Conservation (phyloP, 768 basidiomycete species). For the Boletus rex-veris region DNA sequence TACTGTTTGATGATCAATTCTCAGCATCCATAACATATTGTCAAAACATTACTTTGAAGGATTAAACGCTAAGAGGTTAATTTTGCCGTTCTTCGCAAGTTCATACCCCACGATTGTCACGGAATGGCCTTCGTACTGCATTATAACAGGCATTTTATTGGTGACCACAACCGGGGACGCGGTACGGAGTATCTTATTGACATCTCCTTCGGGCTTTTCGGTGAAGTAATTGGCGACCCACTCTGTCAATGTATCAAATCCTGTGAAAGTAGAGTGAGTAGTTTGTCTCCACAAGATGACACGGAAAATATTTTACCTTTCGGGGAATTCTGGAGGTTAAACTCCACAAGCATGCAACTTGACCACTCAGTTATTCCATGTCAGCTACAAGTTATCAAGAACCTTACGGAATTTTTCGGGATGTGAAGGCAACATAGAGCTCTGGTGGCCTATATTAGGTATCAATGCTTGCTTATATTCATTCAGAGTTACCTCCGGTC, state of each 20-base stretch:
- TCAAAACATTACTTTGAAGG: conserved; percentile 53
- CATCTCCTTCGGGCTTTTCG: conserved; percentile 33
- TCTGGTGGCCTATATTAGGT: conserved; percentile 40
- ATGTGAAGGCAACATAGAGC: conserved; percentile 74
- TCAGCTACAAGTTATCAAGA: background rate
- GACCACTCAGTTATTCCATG: background rate
- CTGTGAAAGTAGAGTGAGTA: conserved; percentile 23
- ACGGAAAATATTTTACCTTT: conserved; percentile 36
- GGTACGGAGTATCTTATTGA: conserved; percentile 51
- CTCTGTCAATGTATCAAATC: conserved; percentile 49
- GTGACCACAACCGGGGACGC: conserved; percentile 54
- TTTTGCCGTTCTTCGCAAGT: conserved; percentile 49
- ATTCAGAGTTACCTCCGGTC: conserved; percentile 53
- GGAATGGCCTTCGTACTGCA: conserved; percentile 87
- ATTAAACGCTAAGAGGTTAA: conserved; percentile 74
- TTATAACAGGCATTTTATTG: conserved; percentile 72
- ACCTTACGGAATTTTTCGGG: conserved; percentile 77
- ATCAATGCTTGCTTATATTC: background rate
- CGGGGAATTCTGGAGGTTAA: conserved; percentile 43
- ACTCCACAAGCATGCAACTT: conserved; percentile 61
- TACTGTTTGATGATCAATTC: conserved; percentile 11
- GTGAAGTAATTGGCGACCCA: conserved; percentile 81
- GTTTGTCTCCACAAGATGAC: background rate
- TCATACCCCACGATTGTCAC: conserved; percentile 84
- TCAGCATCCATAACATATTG: conserved; percentile 1